Evolutionary conservation across 2,329 filamentous ascomycete species (phyloP).

Genomic region (Beauveria brongniartii): DNA sequence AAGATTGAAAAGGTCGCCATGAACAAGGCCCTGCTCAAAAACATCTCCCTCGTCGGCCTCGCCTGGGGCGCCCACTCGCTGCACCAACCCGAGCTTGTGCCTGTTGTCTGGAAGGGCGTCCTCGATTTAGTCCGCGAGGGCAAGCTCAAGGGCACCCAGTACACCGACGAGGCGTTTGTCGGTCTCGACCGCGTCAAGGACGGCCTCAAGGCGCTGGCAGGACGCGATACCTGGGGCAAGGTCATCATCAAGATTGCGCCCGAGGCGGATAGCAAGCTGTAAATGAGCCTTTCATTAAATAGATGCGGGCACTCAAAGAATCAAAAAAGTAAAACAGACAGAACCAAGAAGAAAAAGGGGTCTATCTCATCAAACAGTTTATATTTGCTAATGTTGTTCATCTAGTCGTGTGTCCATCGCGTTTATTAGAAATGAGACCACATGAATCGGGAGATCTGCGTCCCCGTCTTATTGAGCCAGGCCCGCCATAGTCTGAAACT

Average conservation of each 20-base stretch:
- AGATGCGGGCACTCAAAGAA: neutral
- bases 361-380: neutral
- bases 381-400: neutral
- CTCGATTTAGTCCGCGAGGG: slow-evolving; percentile 68
- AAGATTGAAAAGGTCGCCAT: slow-evolving; percentile 85
- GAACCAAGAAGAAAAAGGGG: neutral
- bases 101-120: slow-evolving; percentile 73
- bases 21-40: slow-evolving; percentile 90
- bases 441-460: slow-evolving; percentile 10
- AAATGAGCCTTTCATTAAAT: neutral
- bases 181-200: slow-evolving; percentile 72
- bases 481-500: slow-evolving; percentile 40
- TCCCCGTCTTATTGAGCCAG: slow-evolving; percentile 14
- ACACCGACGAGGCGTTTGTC: slow-evolving; percentile 71
- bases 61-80: slow-evolving; percentile 83
- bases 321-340: neutral
- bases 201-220: slow-evolving; percentile 69
- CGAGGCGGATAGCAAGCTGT: slow-evolving; percentile 50
- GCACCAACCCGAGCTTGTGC: slow-evolving; percentile 63
- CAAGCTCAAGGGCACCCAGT: slow-evolving; percentile 76
- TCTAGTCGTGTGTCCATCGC: slow-evolving; percentile 1
- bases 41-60: slow-evolving; percentile 80
- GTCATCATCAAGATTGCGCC: slow-evolving; percentile 83
- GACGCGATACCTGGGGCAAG: slow-evolving; percentile 88
- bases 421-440: neutral